Evolutionary conservation across 139 green algal genomes (phyloP).

Genomic region (Chlorella sp.): DNA sequence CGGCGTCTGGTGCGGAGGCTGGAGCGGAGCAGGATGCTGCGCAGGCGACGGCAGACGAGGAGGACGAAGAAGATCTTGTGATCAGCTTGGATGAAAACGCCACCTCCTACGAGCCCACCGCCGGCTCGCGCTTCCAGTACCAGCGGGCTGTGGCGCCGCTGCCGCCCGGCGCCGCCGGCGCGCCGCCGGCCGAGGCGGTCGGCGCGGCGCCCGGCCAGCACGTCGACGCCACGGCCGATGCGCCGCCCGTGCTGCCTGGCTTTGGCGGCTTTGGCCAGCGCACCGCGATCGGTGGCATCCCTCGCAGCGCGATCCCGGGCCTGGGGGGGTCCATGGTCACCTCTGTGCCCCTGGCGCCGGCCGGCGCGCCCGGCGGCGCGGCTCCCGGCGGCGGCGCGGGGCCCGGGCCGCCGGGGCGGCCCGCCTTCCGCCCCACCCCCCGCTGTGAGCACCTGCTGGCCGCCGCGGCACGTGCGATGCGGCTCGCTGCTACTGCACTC

Average conservation of each 20-base stretch:
- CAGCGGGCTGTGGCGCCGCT: background rate
- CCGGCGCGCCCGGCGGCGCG: background rate
- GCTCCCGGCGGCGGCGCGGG: background rate
- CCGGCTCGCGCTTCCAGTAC: constrained; percentile 28
- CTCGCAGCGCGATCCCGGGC: constrained; percentile 33
- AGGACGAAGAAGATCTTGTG: constrained; percentile 42
- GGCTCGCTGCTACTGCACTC: too few relatives aligned
- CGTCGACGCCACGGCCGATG: background rate
- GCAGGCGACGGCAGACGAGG: background rate
- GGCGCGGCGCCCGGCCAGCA: constrained; percentile 11
- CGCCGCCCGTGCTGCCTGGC: background rate
- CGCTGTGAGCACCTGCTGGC: too few relatives aligned
- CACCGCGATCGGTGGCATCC: constrained; percentile 32
- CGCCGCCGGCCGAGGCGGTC: background rate
- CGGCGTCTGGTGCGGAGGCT: background rate
- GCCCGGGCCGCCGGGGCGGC: background rate
- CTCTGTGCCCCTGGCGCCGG: too few relatives aligned
- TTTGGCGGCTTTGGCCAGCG: constrained; percentile 8
- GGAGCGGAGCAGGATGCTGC: background rate
- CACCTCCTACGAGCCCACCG: constrained; percentile 26
- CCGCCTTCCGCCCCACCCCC: background rate
- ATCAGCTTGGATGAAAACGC: constrained; percentile 49
- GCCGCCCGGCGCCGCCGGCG: background rate
- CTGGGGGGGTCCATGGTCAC: too few relatives aligned
- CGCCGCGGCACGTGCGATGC: too few relatives aligned